These are phyloP conservation scores for Kodamaea arcana DNA, from an alignment of 1,139 yeast species.

Conservation along the genomic window DNA sequence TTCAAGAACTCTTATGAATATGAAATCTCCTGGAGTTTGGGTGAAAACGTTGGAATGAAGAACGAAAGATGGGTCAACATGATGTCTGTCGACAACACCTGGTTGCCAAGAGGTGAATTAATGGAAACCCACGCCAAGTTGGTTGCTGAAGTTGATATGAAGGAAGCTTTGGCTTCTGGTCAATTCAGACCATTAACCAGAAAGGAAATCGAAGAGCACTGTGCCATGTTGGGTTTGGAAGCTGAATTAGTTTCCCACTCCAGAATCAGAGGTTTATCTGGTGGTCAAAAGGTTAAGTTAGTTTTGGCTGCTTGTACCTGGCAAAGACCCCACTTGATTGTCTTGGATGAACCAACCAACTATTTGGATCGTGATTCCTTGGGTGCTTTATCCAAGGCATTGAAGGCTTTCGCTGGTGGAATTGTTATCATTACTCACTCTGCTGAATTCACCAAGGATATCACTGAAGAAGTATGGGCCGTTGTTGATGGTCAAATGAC, in stretches of 20 bases:
- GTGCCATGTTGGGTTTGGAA: constrained; percentile 97
- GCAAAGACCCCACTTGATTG: constrained; percentile 99
- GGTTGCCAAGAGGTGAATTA: constrained; percentile 99
- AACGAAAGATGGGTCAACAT: constrained; percentile 99
- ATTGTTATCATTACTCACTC: constrained; percentile 99
- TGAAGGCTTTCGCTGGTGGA: constrained; percentile 99
- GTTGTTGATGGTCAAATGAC: constrained; percentile 97
- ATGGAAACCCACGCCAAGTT: constrained; percentile 97
- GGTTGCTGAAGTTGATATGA: constrained; percentile 99
- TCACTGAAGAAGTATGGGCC: constrained; percentile 99
- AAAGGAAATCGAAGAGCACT: constrained; percentile 98
- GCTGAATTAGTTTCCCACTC: constrained; percentile 99
- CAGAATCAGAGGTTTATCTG: constrained; percentile 99
- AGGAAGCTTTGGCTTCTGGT: constrained; percentile 99
- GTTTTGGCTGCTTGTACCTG: constrained; percentile 99
- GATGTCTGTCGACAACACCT: constrained; percentile 99
- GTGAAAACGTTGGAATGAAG: constrained; percentile 99
- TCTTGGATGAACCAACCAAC: constrained; percentile 98
- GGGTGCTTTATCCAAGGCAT: constrained; percentile 98
- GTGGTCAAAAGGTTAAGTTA: constrained; percentile 99
- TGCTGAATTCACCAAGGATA: constrained; percentile 98
- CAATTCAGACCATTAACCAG: constrained; percentile 99
- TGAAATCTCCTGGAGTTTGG: constrained; percentile 94
- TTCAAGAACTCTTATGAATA: constrained; percentile 99
- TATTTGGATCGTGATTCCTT: constrained; percentile 98